Conservation (phyloP, 345 rosid species). For the Salix udensis region DNA sequence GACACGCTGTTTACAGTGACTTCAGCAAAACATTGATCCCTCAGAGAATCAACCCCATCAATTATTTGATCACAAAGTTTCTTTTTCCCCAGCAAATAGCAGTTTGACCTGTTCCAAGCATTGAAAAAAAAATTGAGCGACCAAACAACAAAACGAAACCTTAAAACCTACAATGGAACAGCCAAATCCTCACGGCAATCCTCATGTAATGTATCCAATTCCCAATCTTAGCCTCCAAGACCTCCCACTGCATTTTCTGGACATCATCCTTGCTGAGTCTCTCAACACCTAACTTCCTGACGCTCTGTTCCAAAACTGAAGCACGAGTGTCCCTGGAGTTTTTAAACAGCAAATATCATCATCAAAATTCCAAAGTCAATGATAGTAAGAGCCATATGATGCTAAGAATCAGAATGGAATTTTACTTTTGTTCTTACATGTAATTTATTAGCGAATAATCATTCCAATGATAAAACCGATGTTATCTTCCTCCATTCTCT, state of each 20-base stretch:
- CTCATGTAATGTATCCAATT: conserved; percentile 98
- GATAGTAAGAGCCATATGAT: background rate
- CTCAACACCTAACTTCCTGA: conserved; percentile 84
- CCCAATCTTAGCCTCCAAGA: conserved; percentile 92
- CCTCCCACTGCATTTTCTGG: conserved; percentile 99
- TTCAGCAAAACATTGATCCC: conserved; percentile 86
- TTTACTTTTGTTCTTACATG: background rate
- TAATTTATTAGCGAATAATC: background rate
- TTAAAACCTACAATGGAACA: background rate
- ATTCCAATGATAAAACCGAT: background rate
- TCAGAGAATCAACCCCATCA: conserved; percentile 62
- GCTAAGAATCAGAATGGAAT: background rate
- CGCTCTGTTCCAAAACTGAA: conserved; percentile 84
- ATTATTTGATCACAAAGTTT: conserved; percentile 83
- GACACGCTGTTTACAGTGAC: conserved; percentile 73
- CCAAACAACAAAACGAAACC: background rate
- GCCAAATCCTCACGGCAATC: conserved; percentile 57
- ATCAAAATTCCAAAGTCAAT: background rate
- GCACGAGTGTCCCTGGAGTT: conserved; percentile 74
- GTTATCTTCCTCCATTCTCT: background rate
- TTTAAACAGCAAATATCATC: conserved; percentile 3
- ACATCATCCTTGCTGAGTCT: conserved; percentile 93
- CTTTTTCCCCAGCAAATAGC: conserved; percentile 83
- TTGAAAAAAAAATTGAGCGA: background rate
- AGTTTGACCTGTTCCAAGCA: conserved; percentile 71